phyloP scores from a whole-genome alignment of 768 basidiomycete species.

The Fibroporia radiculosa region DNA sequence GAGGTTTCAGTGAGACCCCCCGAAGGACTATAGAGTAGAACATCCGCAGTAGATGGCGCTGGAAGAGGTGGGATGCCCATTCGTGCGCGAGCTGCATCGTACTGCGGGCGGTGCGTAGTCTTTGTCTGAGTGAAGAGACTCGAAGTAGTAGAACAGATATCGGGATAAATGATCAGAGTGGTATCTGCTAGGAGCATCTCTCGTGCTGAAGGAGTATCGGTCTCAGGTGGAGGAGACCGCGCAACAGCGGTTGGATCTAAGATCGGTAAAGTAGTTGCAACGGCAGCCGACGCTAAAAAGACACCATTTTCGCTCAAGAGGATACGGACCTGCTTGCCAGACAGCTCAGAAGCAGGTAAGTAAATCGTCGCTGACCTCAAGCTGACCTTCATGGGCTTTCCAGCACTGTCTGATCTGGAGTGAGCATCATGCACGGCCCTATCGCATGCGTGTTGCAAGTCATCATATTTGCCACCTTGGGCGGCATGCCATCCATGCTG shows the following conservation, averaged over 20 bases:
- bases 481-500: slow-evolving; percentile 43
- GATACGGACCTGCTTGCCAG: slow-evolving; percentile 43
- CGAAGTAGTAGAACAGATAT: slow-evolving; percentile 43
- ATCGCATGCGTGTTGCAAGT: slow-evolving; percentile 38
- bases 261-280: slow-evolving; percentile 2
- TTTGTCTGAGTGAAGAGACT: slow-evolving; percentile 62
- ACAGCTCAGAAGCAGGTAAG: not conserved
- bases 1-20: slow-evolving; percentile 55
- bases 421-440: slow-evolving; percentile 26
- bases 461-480: slow-evolving; percentile 28
- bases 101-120: slow-evolving; percentile 55
- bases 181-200: too few species aligned
- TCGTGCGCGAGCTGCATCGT: slow-evolving; percentile 57
- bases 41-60: slow-evolving; percentile 33
- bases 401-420: slow-evolving; percentile 4
- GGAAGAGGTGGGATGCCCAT: slow-evolving; percentile 33
- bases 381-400: slow-evolving; percentile 8
- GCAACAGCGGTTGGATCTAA: slow-evolving; percentile 7
- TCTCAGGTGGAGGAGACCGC: too few species aligned
- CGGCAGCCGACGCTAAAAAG: slow-evolving; percentile 14
- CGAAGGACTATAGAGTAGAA: slow-evolving; percentile 52
- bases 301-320: slow-evolving; percentile 11
- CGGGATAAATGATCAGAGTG: slow-evolving; percentile 41
- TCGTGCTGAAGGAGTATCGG: too few species aligned
- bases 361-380: slow-evolving; percentile 23